Base-by-base conservation (phyloP, 164 flowering plant genomes). In the Buxus sempervirens region DNA sequence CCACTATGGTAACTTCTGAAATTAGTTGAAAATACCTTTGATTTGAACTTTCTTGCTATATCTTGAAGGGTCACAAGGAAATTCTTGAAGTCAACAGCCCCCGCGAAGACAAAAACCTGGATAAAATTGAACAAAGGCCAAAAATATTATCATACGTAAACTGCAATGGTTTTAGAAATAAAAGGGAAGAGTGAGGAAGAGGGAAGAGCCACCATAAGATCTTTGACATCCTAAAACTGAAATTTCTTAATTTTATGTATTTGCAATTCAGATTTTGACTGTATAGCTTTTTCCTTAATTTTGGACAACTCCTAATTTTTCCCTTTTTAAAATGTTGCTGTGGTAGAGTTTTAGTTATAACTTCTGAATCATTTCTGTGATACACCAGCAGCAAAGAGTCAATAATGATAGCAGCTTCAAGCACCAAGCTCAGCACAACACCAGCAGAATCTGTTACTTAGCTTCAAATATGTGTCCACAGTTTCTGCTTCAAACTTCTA, bases 91-190 rank as follows among this genome's bases (percentile, higher is more conserved):
- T 88, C 93, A 68, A 82, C 84, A 70, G 66, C 81, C 49, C 82
- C 75, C 23, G 93, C 85, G 81, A 95, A 92, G 66, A 92, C 76
- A 61, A 75, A 76, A 67, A 92, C 88, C 98, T 95, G 76, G 76
- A 76, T 2, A 28, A 59, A 28, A 54, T 49, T 25, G 53, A n/a
- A 65, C 56, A 57, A 36, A 2, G 38, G 38, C 16, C 59, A 36
- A 18, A 25, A 41, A 24, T 21, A 23, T 32, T 32, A 3, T 3
- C 38, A 7, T 32, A 7, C 38, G 7, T 32, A 32, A 32, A 32
- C 38, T 32, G 38, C 38, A 32, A 3, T 7, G 7, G 38, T 3
- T 32, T 32, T 32, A 32, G 3, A 32, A 32, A 32, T 32, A 32
- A 32, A 32, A 32, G 7, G 38, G 38, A 32, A n/a, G n/a, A n/a